Conservation (phyloP, 495 filamentous ascomycete genomes). For the Antarctomyces pellizariae region DNA sequence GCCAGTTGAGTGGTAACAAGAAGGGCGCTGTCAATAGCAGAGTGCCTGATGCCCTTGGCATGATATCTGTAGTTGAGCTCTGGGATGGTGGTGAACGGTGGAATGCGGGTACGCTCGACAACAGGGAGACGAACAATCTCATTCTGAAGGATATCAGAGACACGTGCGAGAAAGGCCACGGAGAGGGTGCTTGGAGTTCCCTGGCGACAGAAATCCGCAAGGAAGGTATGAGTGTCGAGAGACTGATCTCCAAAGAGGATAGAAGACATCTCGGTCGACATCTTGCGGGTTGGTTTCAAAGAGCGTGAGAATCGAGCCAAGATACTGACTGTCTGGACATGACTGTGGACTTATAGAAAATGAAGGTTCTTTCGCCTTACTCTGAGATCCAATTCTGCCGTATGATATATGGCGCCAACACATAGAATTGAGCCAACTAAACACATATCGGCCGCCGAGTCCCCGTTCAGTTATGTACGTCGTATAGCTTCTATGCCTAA, state of each 20-base stretch:
- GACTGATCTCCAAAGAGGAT: conserved; percentile 64
- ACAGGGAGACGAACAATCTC: conserved; percentile 37
- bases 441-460: too few relatives aligned
- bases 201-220: conserved; percentile 33
- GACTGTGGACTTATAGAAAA: too few relatives aligned
- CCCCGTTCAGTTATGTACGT: too few relatives aligned
- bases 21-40: conserved; percentile 40
- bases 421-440: too few relatives aligned
- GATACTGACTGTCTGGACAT: too few relatives aligned
- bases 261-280: conserved; percentile 22
- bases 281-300: too few relatives aligned
- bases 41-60: conserved; percentile 28
- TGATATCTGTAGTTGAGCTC: conserved; percentile 49
- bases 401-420: too few relatives aligned
- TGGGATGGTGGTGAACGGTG: conserved; percentile 41
- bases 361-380: too few relatives aligned
- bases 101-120: conserved; percentile 34
- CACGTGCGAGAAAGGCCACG: conserved; percentile 38
- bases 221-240: conserved; percentile 40
- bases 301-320: too few relatives aligned
- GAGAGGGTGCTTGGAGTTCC: conserved; percentile 40
- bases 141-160: conserved; percentile 33
- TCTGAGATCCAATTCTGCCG: too few relatives aligned
- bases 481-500: too few relatives aligned
- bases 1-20: conserved; percentile 47